Evolutionary conservation across 768 basidiomycete species (phyloP), one percentile per base, ranked within the genome.

Genomic region (Pilatotrama ljubarskyi): DNA sequence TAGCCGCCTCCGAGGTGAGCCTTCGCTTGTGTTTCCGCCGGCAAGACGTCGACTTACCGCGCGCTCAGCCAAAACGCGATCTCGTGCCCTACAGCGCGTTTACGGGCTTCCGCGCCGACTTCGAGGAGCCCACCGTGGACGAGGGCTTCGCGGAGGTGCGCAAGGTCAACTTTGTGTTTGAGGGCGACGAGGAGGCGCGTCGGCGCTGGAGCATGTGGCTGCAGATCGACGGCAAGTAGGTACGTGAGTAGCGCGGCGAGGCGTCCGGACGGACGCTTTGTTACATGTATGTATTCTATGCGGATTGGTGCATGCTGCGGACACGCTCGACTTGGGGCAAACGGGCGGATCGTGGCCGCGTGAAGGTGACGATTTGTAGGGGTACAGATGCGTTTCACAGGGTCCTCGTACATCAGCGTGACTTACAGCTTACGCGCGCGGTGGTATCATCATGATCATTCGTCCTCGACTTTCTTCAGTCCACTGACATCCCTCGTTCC

Each of bases 131-230:
- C 0, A 68, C 66, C 18, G 49, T 75, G 13, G 72, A 74, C 0
- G 95, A 97, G 72, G 95, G 93, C 0, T 91, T 93, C 66, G 69
- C 80, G 5, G 88, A 93, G 66, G 80, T 97, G 44, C 85, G 81
- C 67, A 82, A 78, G 43, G 83, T 98, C 17, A 87, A 92, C 60
- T 96, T 91, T 85, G 75, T 82, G 18, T 95, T 93, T 58, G 80
- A 87, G 48, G 94, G 94, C 1, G 79, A 77, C 8, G 87, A 86
- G 49, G 89, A 88, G 61, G 90, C 93, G 65, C 78, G 76, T 56
- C 78, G 68, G 56, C 74, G 79, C 55, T 98, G 94, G 94, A 82
- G 80, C 50, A 90, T 88, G 85, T 95, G 93, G 91, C 78, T 93
- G 67, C 89, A 92, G 68, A 80, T 91, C 24, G 85, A 88, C 63